Conservation (phyloP, 2,329 filamentous ascomycete genomes). For the Knufia petricola region DNA sequence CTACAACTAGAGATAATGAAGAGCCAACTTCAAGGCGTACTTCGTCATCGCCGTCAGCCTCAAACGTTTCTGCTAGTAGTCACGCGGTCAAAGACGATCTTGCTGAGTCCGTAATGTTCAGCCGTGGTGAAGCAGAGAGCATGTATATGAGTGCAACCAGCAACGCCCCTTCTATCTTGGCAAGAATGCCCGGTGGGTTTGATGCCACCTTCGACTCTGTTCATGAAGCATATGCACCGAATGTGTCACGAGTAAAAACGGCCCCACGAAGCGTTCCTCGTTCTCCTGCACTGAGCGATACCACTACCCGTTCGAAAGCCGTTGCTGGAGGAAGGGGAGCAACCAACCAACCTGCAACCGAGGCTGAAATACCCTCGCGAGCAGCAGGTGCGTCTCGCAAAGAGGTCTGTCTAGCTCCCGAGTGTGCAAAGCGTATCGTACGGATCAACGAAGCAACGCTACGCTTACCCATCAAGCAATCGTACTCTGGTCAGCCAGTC, state of each 20-base stretch:
- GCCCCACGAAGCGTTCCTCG: not conserved
- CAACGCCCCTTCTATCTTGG: conserved; percentile 11
- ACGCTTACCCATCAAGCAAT: not conserved
- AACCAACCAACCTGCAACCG: not conserved
- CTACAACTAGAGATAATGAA: not conserved
- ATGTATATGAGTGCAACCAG: conserved; percentile 50
- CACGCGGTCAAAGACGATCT: conserved; percentile 27
- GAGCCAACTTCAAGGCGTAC: not conserved
- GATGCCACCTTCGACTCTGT: conserved; percentile 17
- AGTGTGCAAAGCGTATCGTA: conserved; percentile 4
- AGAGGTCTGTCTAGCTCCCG: not conserved
- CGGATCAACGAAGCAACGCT: conserved; percentile 4
- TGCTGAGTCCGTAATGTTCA: conserved; percentile 39
- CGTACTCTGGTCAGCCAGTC: not conserved
- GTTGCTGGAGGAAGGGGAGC: not conserved
- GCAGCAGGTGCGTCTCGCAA: not conserved
- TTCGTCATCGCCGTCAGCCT: not conserved
- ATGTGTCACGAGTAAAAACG: conserved; percentile 31
- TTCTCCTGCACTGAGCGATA: not conserved
- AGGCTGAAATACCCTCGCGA: not conserved
- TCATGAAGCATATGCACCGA: conserved; percentile 21
- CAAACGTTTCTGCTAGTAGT: not conserved
- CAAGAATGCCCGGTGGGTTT: conserved; percentile 7
- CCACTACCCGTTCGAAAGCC: not conserved
- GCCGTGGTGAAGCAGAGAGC: conserved; percentile 41